These are phyloP conservation scores for Skeletonema tropicum DNA, from an alignment of 108 stramenopile species.

Conservation along the genomic window DNA sequence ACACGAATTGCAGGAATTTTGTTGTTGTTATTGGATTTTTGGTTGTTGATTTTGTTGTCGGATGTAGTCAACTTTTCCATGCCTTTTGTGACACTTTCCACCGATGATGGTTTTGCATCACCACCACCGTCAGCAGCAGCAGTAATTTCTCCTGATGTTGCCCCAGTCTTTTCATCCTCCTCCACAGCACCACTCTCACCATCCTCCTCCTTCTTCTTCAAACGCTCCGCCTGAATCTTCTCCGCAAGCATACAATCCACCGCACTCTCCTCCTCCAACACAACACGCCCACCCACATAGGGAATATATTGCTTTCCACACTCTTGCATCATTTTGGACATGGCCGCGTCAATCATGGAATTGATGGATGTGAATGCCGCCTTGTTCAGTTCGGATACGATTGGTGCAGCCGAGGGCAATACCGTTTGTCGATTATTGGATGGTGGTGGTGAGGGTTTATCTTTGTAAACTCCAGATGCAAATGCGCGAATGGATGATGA, in stretches of 20 bases:
- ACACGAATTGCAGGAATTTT: constrained; percentile 25
- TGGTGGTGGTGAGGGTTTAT: background rate
- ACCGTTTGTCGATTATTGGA: constrained; percentile 10
- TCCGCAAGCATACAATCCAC: constrained; percentile 27
- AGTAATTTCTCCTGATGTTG: background rate
- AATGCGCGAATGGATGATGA: constrained; percentile 4
- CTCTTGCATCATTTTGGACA: constrained; percentile 46
- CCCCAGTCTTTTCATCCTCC: background rate
- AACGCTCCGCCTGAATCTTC: constrained; percentile 18
- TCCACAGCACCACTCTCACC: constrained; percentile 3
- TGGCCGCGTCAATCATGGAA: constrained; percentile 34
- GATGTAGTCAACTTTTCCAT: constrained; percentile 30
- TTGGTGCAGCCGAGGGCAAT: constrained; percentile 14
- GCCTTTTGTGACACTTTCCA: constrained; percentile 17
- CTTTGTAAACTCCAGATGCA: constrained; percentile 28
- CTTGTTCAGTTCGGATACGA: constrained; percentile 29
- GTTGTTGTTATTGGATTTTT: background rate
- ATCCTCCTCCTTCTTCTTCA: constrained; percentile 12
- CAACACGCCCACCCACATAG: constrained; percentile 24
- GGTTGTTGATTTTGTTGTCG: background rate
- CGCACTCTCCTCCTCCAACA: constrained; percentile 45
- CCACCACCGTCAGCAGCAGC: background rate
- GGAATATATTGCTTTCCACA: constrained; percentile 38
- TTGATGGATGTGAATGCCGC: constrained; percentile 1
- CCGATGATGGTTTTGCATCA: background rate